Percentiles rank a stretch among this genome's conserved stretches.
These are phyloP conservation scores for Apophysomyces ossiformis DNA, from an alignment of 371 early-diverging fungal genomes.

Conservation along the genomic window DNA sequence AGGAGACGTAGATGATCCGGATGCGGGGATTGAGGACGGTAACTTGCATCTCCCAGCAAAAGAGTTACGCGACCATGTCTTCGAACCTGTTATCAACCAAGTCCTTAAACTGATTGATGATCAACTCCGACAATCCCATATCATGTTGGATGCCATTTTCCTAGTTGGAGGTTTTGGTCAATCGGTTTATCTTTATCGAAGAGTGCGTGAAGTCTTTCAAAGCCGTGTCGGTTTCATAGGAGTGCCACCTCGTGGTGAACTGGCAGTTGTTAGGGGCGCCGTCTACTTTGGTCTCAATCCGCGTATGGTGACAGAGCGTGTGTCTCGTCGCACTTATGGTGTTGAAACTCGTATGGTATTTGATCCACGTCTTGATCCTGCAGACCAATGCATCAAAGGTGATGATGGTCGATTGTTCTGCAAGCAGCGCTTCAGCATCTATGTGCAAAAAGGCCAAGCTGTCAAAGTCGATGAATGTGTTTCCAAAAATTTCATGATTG, in stretches of 20 bases:
- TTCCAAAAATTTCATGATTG: conserved; percentile 67
- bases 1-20: conserved; percentile 56
- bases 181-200: conserved; percentile 59
- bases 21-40: conserved; percentile 63
- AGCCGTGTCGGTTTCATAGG: conserved; percentile 57
- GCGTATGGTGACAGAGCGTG: conserved; percentile 62
- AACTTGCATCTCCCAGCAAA: conserved; percentile 56
- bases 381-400: conserved; percentile 60
- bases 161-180: conserved; percentile 68
- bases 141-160: conserved; percentile 55
- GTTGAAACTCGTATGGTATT: conserved; percentile 68
- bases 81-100: conserved; percentile 62
- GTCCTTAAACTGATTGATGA: conserved; percentile 62
- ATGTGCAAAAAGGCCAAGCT: conserved; percentile 63
- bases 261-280: conserved; percentile 56
- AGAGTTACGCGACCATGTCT: conserved; percentile 57
- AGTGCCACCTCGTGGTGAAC: conserved; percentile 59
- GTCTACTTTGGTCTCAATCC: conserved; percentile 64
- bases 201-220: conserved; percentile 49
- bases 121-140: conserved; percentile 54
- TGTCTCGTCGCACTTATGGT: conserved; percentile 65
- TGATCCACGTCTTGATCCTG: conserved; percentile 59
- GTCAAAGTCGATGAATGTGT: conserved; percentile 64
- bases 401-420: conserved; percentile 53
- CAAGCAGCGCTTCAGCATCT: conserved; percentile 65